Evolutionary conservation across 441 rosid genomes (phyloP).

Genomic region (Populus hybrid): DNA sequence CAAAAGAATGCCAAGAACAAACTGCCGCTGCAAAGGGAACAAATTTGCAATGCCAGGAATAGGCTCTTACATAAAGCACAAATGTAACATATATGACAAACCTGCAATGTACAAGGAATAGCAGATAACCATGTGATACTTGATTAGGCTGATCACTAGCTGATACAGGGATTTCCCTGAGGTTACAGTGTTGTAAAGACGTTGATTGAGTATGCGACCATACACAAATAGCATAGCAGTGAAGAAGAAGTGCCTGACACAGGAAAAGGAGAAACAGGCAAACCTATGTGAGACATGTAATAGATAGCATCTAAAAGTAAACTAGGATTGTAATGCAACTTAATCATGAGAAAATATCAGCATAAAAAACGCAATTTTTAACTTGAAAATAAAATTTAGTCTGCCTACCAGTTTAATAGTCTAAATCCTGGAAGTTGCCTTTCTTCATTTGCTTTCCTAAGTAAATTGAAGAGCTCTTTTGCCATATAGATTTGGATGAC

Average conservation of each 20-base stretch:
- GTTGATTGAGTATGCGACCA: slow-evolving; percentile 86
- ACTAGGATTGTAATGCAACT: background rate
- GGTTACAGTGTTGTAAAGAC: slow-evolving; percentile 77
- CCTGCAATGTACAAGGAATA: slow-evolving; percentile 84
- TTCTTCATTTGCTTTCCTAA: slow-evolving; percentile 81
- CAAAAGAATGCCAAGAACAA: slow-evolving; percentile 5
- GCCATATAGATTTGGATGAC: slow-evolving; percentile 93
- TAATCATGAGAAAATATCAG: background rate
- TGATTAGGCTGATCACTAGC: slow-evolving; percentile 71
- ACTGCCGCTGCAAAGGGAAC: background rate
- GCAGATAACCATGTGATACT: slow-evolving; percentile 81
- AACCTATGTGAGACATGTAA: background rate
- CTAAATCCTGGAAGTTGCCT: slow-evolving; percentile 87
- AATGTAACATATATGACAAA: slow-evolving; percentile 30
- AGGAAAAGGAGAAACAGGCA: slow-evolving; percentile 14
- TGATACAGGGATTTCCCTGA: slow-evolving; percentile 63
- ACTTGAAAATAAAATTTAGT: slow-evolving; percentile 7
- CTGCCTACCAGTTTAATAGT: slow-evolving; percentile 71
- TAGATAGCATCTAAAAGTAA: background rate
- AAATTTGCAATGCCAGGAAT: background rate
- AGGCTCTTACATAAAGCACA: slow-evolving; percentile 5
- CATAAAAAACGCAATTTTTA: slow-evolving; percentile 1
- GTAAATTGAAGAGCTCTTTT: slow-evolving; percentile 72
- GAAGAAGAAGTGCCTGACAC: slow-evolving; percentile 87
- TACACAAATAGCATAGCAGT: slow-evolving; percentile 87